Base-by-base conservation (phyloP, 306 rosid species). In the Cicer bijugum region DNA sequence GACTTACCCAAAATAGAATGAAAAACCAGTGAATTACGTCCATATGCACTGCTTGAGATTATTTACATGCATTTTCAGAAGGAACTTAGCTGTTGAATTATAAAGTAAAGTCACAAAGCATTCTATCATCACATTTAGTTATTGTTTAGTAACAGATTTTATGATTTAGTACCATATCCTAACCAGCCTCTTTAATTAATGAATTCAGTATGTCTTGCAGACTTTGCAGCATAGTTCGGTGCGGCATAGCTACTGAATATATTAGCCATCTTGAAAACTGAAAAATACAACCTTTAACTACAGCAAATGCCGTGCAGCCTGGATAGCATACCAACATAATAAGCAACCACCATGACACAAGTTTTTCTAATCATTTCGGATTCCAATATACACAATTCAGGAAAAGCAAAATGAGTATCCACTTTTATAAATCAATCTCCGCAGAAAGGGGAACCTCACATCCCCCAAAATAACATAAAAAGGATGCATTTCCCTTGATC, bases 351-450 rank as follows among this genome's bases (percentile, higher is more conserved):
- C 16, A 74, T 43, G 44, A 80, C 69, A 68, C 53, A 47, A 52
- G 73, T 79, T 75, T 80, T 77, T 75, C 79, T 35, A 74, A 65
- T 70, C 78, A 81, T 58, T 71, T 72, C 71, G 63, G 43, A 51
- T 59, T 60, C 84, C 42, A 75, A 74, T 86, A 77, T 85, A 86
- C 89, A 88, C 86, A 88, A 79, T 70, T 85, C 76, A 77, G 71
- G 68, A 74, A 80, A 80, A 81, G 78, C 80, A 64, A 76, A 39
- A 84, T 60, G 74, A 81, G 82, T 68, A 83, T 78, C 85, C 77
- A 58, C 61, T 40, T 47, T 53, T 74, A 59, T 79, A 77, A 82
- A 83, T 85, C 77, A 69, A 75, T 58, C 83, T 78, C 84, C 42
- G 79, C 84, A 81, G 86, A 90, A 69, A 38, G 73, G 66, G 66